phyloP scores from a whole-genome alignment of 2,329 filamentous ascomycete genomes.

The Hypoxylon sp. region DNA sequence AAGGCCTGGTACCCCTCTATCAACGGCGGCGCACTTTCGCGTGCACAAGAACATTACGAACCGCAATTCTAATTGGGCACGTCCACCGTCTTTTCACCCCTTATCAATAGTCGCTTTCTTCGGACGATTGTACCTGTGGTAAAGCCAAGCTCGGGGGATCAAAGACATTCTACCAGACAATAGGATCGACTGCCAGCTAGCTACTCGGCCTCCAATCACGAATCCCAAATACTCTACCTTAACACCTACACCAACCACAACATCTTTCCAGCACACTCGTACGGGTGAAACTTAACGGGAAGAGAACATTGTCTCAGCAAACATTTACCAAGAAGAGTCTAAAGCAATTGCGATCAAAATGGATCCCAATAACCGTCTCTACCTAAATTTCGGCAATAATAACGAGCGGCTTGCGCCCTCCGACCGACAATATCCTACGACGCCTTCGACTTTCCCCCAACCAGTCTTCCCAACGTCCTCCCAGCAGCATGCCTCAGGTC shows the following conservation, averaged over 20 bases:
- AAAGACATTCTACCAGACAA: conserved; percentile 2
- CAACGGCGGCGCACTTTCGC: conserved; percentile 41
- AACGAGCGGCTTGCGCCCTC: conserved; percentile 74
- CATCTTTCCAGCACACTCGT: not conserved
- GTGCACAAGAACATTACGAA: conserved; percentile 33
- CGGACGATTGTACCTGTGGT: not conserved
- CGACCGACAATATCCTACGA: conserved; percentile 85
- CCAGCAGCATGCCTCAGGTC: conserved; percentile 66
- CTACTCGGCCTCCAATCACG: not conserved
- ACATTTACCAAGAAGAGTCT: not conserved
- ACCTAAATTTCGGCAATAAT: conserved; percentile 77
- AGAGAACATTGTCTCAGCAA: not conserved
- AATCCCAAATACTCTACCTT: not conserved
- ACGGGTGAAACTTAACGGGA: not conserved
- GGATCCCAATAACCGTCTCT: conserved; percentile 72
- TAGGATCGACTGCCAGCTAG: not conserved
- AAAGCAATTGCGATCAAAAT: conserved; percentile 56
- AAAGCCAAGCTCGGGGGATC: not conserved
- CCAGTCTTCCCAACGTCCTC: conserved; percentile 74
- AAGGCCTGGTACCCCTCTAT: conserved; percentile 24
- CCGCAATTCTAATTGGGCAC: conserved; percentile 40
- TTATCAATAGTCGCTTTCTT: conserved; percentile 20
- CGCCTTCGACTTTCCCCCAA: conserved; percentile 96
- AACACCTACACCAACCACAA: not conserved
- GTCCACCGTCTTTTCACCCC: conserved; percentile 19